Evolutionary conservation across 73 alveolate species (phyloP), one percentile per base, ranked within the genome.

Genomic region (Diophrys sp.): DNA sequence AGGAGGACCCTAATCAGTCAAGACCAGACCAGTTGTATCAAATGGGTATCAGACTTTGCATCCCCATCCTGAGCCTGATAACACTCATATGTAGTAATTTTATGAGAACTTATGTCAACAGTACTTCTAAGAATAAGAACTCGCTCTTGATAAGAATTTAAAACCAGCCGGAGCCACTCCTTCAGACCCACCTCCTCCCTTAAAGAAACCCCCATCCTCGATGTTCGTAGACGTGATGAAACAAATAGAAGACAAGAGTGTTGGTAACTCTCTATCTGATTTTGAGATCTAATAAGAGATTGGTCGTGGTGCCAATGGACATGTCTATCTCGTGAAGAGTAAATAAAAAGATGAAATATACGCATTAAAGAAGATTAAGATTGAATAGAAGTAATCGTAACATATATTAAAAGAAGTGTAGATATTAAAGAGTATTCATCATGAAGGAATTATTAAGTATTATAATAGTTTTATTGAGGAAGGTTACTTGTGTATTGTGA

Each of bases 381-480:
- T 77, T 8, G 55, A 28, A 23, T 44, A 73, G 26, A 33, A 18
- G 18, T 44, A 73, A 5, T 73, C 81, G 2, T 25, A 73, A 1
- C 71, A 73, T 73, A 54, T 44, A 31, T 29, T 73, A 27, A 23
- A 44, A 33, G 81, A 73, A 25, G 78, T 67, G 23, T 66, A 34
- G 31, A 14, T 57, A 32, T 54, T 77, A 24, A 29, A 67, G 26
- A 66, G 33, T 1, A 62, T 77, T 25, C 14, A 67, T 1, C 85
- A 77, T 29, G 76, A 71, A 24, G 70, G 53, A 14, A 77, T 77
- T 32, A 79, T 88, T 29, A 57, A 79, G 44, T 94, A 88, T 69
- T 84, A 88, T 73, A 69, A 91, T 54, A 87, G 96, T 67, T 97
- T 94, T 85, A 75, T 96, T 71, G 99, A 97, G 77, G 93, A 95